Evolutionary conservation across 2,329 filamentous ascomycete species (phyloP), one percentile per base, ranked within the genome.

Genomic region (Pseudogymnoascus sp.): DNA sequence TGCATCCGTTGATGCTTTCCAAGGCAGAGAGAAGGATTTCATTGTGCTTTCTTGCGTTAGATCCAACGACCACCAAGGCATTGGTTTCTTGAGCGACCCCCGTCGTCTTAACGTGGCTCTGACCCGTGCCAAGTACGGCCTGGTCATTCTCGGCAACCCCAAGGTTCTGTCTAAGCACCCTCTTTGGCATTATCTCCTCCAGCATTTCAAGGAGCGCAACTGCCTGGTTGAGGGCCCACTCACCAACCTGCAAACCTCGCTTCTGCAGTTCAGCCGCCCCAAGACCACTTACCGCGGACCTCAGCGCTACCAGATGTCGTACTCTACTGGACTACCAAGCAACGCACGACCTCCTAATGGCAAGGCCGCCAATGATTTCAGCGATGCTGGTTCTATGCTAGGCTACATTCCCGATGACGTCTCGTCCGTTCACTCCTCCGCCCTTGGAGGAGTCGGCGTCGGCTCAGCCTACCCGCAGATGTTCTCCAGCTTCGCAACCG

Each of bases 101-200:
- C 91, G 95, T 68, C 93, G 95, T 82, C 86, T 99, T 71, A 99
- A 99, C 73, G 95, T 99, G 21, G 95, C 93, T 40, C 83, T 99
- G 68, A 99, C 95, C 61, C 91, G 95, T 79, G 95, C 95, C 67
- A 97, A 97, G 77, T 99, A 93, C 72, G 95, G 95, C 64, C 81
- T 97, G 33, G 95, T 97, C 65, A 97, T 99, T 72, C 86, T 99
- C 8, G 95, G 95, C 67, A 99, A 99, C 73, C 95, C 95, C 33
- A 97, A 97, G 78, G 93, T 99, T 38, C 80, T 99, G 47, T 95
- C 93, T 42, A 99, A 99, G 81, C 95, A 99, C 74, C 95, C 96
- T 67, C 82, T 99, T 40, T 99, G 95, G 95, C 95, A 99, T 75
- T 93, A 93, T 72, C 84, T 99, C 26, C 82, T 99, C 36, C 83